Evolutionary conservation across 23 red algal genomes (phyloP).

Genomic region (Gracilariopsis chorda): DNA sequence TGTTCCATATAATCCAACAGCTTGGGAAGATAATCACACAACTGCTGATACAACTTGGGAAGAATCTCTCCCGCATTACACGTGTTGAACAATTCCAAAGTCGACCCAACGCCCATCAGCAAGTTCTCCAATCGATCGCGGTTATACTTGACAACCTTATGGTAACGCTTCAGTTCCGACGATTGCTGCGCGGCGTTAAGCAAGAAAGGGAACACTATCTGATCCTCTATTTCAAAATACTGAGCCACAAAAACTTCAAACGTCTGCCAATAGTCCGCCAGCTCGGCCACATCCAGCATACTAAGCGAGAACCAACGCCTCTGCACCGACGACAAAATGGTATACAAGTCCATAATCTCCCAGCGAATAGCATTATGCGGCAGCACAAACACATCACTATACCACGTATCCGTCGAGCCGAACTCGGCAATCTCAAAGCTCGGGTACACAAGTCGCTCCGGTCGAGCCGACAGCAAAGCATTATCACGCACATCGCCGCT

Average conservation of each 20-base stretch:
- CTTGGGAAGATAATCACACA: slow-evolving; percentile 47
- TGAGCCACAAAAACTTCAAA: slow-evolving; percentile 75
- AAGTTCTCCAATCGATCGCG: slow-evolving; percentile 46
- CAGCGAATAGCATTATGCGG: slow-evolving; percentile 76
- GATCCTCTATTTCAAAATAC: slow-evolving; percentile 74
- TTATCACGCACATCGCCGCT: slow-evolving; percentile 17
- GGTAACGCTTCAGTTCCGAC: slow-evolving; percentile 38
- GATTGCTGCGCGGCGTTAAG: slow-evolving; percentile 24
- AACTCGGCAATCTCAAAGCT: slow-evolving; percentile 56
- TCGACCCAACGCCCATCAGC: slow-evolving; percentile 30
- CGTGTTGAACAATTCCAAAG: slow-evolving; percentile 58
- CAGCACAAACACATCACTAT: slow-evolving; percentile 68
- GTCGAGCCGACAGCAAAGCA: slow-evolving; percentile 36
- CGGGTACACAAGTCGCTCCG: slow-evolving; percentile 46
- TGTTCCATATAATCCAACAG: slow-evolving; percentile 64
- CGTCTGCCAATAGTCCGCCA: slow-evolving; percentile 56
- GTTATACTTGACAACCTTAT: slow-evolving; percentile 56
- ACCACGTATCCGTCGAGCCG: slow-evolving; percentile 53
- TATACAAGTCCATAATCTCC: slow-evolving; percentile 81
- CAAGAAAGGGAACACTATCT: slow-evolving; percentile 72
- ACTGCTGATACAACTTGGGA: slow-evolving; percentile 40
- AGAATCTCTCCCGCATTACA: slow-evolving; percentile 36
- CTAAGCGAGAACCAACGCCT: slow-evolving; percentile 56
- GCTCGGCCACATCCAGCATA: slow-evolving; percentile 41
- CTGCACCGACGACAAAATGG: slow-evolving; percentile 55